These are phyloP conservation scores for Paramecium sonneborni DNA, from an alignment of 73 alveolate species.

Conservation along the genomic window DNA sequence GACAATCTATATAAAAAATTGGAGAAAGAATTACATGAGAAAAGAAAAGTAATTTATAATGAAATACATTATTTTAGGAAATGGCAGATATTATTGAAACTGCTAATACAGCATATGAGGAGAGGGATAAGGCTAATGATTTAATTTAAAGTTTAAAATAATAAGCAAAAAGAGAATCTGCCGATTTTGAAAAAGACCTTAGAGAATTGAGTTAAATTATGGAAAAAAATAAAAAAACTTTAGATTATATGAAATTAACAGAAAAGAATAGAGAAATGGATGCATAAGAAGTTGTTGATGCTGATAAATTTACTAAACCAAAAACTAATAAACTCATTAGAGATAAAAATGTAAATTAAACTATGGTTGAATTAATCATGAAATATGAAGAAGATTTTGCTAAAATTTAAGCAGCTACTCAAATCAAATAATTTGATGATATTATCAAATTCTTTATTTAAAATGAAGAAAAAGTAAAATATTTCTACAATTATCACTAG, in stretches of 20 bases:
- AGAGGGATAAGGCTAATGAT: constrained; percentile 96
- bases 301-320: constrained; percentile 63
- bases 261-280: constrained; percentile 71
- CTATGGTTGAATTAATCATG: constrained; percentile 74
- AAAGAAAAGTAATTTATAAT: constrained; percentile 68
- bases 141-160: constrained; percentile 87
- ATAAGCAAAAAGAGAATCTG: constrained; percentile 93
- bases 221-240: constrained; percentile 63
- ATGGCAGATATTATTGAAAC: constrained; percentile 88
- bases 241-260: constrained; percentile 64
- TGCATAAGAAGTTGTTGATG: constrained; percentile 24
- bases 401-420: constrained; percentile 90
- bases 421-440: constrained; percentile 82
- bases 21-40: constrained; percentile 92
- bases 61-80: constrained; percentile 30
- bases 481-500: constrained; percentile 23
- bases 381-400: constrained; percentile 92
- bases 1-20: constrained; percentile 93
- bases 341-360: constrained; percentile 65
- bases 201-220: constrained; percentile 61
- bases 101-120: constrained; percentile 88
- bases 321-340: constrained; percentile 64
- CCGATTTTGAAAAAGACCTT: constrained; percentile 84
- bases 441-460: constrained; percentile 79
- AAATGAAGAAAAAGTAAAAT: constrained; percentile 79